These are phyloP conservation scores for Ceratorhiza oryzae-sativae DNA, from an alignment of 1,284 basidiomycete genomes.

Conservation along the genomic window DNA sequence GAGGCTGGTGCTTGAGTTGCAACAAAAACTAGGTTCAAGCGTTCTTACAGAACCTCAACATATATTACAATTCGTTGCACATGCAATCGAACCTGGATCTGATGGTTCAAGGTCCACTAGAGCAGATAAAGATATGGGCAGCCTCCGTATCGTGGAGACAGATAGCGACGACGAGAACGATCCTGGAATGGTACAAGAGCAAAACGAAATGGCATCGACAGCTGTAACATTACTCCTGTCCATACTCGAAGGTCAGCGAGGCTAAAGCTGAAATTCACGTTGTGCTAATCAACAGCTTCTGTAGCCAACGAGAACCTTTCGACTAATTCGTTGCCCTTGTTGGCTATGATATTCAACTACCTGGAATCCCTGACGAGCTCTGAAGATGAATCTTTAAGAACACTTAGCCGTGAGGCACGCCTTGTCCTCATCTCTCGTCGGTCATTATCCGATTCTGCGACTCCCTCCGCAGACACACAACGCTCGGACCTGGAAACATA, in stretches of 20 bases:
- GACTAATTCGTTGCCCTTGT: slow-evolving; percentile 63
- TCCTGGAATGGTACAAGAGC: slow-evolving; percentile 49
- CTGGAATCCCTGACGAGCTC: slow-evolving; percentile 62
- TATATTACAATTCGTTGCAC: slow-evolving; percentile 79
- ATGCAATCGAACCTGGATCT: slow-evolving; percentile 57
- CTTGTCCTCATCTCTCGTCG: slow-evolving; percentile 82
- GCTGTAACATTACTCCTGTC: slow-evolving; percentile 80
- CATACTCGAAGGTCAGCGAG: slow-evolving; percentile 74
- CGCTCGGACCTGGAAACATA: slow-evolving; percentile 67
- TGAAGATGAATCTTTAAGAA: slow-evolving; percentile 59
- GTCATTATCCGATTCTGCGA: slow-evolving; percentile 59
- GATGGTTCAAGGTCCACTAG: slow-evolving; percentile 39
- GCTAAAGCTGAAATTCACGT: not conserved
- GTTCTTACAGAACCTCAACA: slow-evolving; percentile 76
- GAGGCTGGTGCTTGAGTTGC: slow-evolving; percentile 81
- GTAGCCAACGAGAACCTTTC: slow-evolving; percentile 76
- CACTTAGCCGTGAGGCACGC: slow-evolving; percentile 75
- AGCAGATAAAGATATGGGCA: slow-evolving; percentile 35
- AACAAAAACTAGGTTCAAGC: slow-evolving; percentile 68
- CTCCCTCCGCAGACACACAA: slow-evolving; percentile 52
- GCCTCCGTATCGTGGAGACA: slow-evolving; percentile 53
- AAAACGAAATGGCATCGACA: slow-evolving; percentile 75
- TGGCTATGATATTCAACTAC: slow-evolving; percentile 74
- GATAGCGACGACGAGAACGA: slow-evolving; percentile 68
- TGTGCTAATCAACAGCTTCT: not conserved